Evolutionary conservation across 352 stramenopile genomes (phyloP).

Genomic region (Vaucheria bursata): DNA sequence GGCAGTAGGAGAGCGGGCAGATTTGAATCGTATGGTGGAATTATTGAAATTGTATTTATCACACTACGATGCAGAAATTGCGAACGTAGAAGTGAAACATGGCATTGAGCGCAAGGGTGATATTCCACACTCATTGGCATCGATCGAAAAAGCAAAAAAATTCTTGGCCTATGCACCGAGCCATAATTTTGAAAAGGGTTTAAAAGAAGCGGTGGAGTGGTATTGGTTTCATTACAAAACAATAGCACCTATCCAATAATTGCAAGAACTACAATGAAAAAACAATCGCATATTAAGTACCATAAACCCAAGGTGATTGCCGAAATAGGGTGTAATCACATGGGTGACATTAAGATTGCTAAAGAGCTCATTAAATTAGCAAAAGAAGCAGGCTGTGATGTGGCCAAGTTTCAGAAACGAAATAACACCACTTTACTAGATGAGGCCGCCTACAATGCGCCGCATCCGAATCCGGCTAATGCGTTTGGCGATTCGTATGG

Average conservation of each 20-base stretch:
- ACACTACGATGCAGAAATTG: not conserved
- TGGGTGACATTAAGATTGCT: no score
- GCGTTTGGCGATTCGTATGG: no score
- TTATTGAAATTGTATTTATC: not conserved
- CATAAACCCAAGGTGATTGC: no score
- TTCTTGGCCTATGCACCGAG: not conserved
- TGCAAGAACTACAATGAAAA: no score
- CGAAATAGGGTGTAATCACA: no score
- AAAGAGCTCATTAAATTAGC: no score
- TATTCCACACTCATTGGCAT: not conserved
- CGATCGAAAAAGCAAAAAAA: slow-evolving; percentile 1
- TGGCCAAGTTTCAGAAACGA: no score
- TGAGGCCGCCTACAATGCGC: no score
- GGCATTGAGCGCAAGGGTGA: not conserved
- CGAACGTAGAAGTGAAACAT: not conserved
- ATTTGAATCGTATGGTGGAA: not conserved
- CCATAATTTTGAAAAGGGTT: not conserved
- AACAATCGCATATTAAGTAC: no score
- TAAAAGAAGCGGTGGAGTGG: slow-evolving; percentile 4
- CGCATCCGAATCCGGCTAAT: no score
- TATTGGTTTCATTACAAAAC: not conserved
- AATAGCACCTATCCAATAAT: not conserved
- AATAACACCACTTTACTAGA: no score
- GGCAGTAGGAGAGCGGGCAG: not conserved
- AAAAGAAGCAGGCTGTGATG: no score